A percentile compares a stretch with the other conserved stretches of the same genome.
phyloP scores from a whole-genome alignment of 495 filamentous ascomycete genomes.

The Letharia lupina region DNA sequence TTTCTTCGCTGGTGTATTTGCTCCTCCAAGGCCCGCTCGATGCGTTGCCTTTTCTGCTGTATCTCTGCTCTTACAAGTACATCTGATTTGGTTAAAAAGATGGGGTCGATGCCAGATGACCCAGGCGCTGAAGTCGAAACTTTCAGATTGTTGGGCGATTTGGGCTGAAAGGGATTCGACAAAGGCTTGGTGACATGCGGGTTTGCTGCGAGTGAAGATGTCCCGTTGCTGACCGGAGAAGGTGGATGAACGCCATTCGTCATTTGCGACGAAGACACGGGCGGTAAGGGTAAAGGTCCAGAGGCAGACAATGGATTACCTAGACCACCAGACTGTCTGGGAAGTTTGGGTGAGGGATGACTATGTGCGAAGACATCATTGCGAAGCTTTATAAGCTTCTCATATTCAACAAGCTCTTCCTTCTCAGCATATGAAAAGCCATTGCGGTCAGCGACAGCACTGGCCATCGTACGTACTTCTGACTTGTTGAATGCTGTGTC shows the following conservation, averaged over 20 bases:
- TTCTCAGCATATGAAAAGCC: slow-evolving; percentile 16
- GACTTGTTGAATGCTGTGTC: neutral
- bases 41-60: slow-evolving; percentile 65
- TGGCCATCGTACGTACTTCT: slow-evolving; percentile 6
- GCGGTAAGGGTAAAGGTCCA: slow-evolving; percentile 1
- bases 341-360: slow-evolving; percentile 31
- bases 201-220: slow-evolving; percentile 17
- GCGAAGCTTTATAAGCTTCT: slow-evolving; percentile 66
- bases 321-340: slow-evolving; percentile 38
- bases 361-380: slow-evolving; percentile 50
- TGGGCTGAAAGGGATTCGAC: slow-evolving; percentile 12
- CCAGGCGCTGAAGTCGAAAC: slow-evolving; percentile 1
- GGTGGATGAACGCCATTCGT: slow-evolving; percentile 8
- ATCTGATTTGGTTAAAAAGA: slow-evolving; percentile 77
- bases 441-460: slow-evolving; percentile 14
- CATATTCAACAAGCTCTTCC: slow-evolving; percentile 47
- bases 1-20: slow-evolving; percentile 61
- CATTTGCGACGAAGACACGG: slow-evolving; percentile 1
- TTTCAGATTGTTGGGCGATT: slow-evolving; percentile 27
- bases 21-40: slow-evolving; percentile 70
- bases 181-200: slow-evolving; percentile 2
- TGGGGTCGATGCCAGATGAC: slow-evolving; percentile 57
- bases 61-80: slow-evolving; percentile 74
- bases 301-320: slow-evolving; percentile 8
- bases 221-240: slow-evolving; percentile 1